Evolutionary conservation across 352 stramenopile genomes (phyloP), one percentile per base, ranked within the genome.

Genomic region (Globisporangium uncinulatum): DNA sequence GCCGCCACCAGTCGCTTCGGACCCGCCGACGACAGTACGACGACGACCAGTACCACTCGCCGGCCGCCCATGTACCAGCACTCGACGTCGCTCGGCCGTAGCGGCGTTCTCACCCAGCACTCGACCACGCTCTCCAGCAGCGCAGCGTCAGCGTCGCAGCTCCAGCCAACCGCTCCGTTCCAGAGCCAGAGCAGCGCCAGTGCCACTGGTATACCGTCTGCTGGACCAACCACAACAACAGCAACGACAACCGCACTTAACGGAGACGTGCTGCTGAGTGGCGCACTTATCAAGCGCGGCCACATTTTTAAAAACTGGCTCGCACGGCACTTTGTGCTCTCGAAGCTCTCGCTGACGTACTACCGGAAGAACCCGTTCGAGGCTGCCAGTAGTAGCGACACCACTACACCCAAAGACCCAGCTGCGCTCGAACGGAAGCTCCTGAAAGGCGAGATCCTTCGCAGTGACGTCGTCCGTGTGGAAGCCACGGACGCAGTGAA

Each of bases 251-350:
- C 20, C 15, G 13, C 19, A 9, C 36, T 19, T 13, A 24, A 20
- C 20, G 19, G 21, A 32, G 75, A 90, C 29, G 68, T 87, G 11
- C 63, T 90, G 21, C 62, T 87, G n/a, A 83, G 66, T 47, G 80
- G 75, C 44, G 57, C 73, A 44, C 61, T 94, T 32, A 69, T 62
- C 44, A 91, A 91, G 56, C 79, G 82, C 52, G 79, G 79, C 21
- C 78, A 87, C 46, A 77, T 94, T 44, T 87, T 91, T 57, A 85
- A 86, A 61, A 76, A 73, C 53, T 94, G 82, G 82, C 57, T 90
- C 39, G 70, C 76, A 24, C 66, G 82, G 0, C 80, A 87, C 54
- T 79, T 91, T 44, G 72, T 89, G 24, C 57, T 94, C n/a, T 86
- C 78, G 5, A 67, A 72, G 34, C 46, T 54, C 9, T 74, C 75